These are phyloP conservation scores for Xylaria flabelliformis DNA, from an alignment of 495 filamentous ascomycete species.

Conservation along the genomic window DNA sequence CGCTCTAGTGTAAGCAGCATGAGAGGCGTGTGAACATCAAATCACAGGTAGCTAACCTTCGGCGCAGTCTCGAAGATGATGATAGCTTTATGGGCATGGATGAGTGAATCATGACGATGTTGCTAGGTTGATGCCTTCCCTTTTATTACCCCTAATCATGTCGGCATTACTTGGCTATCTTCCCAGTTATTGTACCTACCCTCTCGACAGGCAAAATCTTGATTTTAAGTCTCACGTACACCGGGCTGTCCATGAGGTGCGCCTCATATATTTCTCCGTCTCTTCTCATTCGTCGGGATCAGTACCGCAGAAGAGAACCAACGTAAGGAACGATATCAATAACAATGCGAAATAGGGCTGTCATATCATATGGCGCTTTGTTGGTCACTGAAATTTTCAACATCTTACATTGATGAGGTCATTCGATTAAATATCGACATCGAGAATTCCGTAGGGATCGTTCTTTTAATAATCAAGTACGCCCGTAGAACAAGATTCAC, in stretches of 20 bases:
- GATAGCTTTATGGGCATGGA: neutral
- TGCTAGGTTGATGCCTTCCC: neutral
- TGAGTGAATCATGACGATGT: neutral
- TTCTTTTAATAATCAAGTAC: neutral
- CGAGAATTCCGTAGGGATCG: neutral
- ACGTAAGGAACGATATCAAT: neutral
- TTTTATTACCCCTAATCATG: neutral
- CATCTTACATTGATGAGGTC: neutral
- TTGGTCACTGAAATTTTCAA: neutral
- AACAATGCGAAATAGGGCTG: neutral
- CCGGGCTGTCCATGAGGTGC: neutral
- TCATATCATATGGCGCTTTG: neutral
- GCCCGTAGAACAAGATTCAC: neutral
- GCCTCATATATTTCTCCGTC: neutral
- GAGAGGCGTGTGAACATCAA: neutral
- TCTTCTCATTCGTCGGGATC: neutral
- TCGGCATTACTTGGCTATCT: neutral
- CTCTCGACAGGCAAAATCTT: neutral
- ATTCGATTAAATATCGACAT: neutral
- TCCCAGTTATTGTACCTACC: neutral
- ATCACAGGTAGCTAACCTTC: neutral
- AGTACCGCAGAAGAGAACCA: neutral
- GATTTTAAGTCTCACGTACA: neutral
- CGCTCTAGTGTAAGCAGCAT: neutral
- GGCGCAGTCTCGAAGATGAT: neutral